phyloP scores from a whole-genome alignment of 2,329 filamentous ascomycete species.

The Pseudopyricularia javanii region DNA sequence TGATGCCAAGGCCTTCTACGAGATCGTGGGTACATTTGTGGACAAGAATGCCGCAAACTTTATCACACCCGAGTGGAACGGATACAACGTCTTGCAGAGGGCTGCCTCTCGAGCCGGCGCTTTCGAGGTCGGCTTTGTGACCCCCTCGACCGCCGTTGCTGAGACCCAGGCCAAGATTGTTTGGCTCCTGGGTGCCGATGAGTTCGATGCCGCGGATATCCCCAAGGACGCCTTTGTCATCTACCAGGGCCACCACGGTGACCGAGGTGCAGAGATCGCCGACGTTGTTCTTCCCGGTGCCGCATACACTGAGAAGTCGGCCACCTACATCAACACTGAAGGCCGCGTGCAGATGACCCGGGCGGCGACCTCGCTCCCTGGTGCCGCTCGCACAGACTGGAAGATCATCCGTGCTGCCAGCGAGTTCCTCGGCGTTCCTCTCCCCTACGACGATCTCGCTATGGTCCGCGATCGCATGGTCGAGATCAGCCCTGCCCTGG shows the following conservation, averaged over 20 bases:
- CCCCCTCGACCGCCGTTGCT: constrained; percentile 69
- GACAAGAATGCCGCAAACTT: constrained; percentile 90
- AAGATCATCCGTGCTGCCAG: constrained; percentile 92
- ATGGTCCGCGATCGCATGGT: constrained; percentile 84
- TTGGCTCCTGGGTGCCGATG: constrained; percentile 93
- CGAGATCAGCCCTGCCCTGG: constrained; percentile 83
- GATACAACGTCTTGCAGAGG: constrained; percentile 92
- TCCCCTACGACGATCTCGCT: constrained; percentile 90
- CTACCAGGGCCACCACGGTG: constrained; percentile 97
- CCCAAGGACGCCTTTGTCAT: constrained; percentile 94
- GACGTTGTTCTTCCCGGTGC: constrained; percentile 89
- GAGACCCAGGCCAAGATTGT: constrained; percentile 85
- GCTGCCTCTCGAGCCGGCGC: constrained; percentile 86
- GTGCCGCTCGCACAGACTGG: constrained; percentile 91
- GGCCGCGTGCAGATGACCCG: constrained; percentile 91
- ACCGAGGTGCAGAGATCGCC: constrained; percentile 81
- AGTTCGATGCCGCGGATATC: constrained; percentile 72
- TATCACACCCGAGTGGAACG: constrained; percentile 83
- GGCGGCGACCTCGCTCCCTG: constrained; percentile 76
- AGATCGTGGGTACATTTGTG: constrained; percentile 78
- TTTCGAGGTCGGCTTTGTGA: constrained; percentile 90
- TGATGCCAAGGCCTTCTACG: constrained; percentile 87
- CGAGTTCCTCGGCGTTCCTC: constrained; percentile 76
- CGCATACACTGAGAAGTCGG: constrained; percentile 93
- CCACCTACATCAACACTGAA: constrained; percentile 96